These are phyloP conservation scores for Porogramme epimiltina DNA, from an alignment of 1,284 basidiomycete genomes.

Conservation along the genomic window DNA sequence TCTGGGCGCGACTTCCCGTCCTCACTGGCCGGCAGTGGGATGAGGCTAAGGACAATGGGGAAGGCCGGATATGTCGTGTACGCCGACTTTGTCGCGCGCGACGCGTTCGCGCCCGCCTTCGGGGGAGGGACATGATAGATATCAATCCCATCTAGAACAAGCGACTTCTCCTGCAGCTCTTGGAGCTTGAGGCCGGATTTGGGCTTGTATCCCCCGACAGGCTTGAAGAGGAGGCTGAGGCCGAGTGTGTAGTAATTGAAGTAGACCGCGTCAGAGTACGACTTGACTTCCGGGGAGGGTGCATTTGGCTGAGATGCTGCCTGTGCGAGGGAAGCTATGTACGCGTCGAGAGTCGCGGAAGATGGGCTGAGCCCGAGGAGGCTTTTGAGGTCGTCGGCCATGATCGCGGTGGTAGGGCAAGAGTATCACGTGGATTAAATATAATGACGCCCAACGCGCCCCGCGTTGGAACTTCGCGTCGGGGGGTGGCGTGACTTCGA, in stretches of 20 bases:
- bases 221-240: conserved; percentile 74
- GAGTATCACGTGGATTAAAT: conserved; percentile 18
- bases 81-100: conserved; percentile 35
- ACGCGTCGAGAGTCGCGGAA: conserved; percentile 44
- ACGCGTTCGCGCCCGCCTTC: conserved; percentile 27
- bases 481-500: no score
- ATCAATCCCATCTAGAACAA: conserved; percentile 74
- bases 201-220: conserved; percentile 62
- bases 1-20: conserved; percentile 40
- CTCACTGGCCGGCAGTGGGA: conserved; percentile 38
- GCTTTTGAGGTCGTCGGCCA: conserved; percentile 33
- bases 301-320: conserved; percentile 20
- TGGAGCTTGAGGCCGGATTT: conserved; percentile 43
- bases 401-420: conserved; percentile 10
- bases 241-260: conserved; percentile 82
- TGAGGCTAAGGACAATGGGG: conserved; percentile 48
- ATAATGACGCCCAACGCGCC: no score
- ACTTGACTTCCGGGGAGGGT: conserved; percentile 64
- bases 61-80: conserved; percentile 59
- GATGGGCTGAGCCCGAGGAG: conserved; percentile 47
- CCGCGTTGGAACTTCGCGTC: no score
- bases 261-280: conserved; percentile 82
- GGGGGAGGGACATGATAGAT: conserved; percentile 66
- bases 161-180: conserved; percentile 50
- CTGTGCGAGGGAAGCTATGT: conserved; percentile 43